These are phyloP conservation scores for Kodamaea laetipori DNA, from an alignment of 805 yeast species.

Conservation along the genomic window DNA sequence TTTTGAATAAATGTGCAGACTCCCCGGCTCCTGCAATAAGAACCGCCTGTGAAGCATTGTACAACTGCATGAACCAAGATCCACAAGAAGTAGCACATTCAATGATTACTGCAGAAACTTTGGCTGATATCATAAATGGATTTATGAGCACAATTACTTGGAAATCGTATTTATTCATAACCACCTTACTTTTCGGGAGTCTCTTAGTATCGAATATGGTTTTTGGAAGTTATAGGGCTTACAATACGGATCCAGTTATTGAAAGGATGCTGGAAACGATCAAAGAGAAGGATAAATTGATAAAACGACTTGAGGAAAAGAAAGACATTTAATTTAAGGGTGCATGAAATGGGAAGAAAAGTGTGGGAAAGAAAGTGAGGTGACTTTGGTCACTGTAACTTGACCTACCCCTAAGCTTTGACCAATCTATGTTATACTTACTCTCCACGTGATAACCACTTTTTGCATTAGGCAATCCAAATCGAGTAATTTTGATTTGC, in stretches of 20 bases:
- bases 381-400: too few species aligned
- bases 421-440: too few species aligned
- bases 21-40: conserved; percentile 75
- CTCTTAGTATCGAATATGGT: conserved; percentile 53
- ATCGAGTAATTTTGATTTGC: conserved; percentile 11
- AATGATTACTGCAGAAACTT: conserved; percentile 73
- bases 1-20: conserved; percentile 66
- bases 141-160: conserved; percentile 71
- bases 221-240: conserved; percentile 39
- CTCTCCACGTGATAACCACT: not conserved
- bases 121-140: conserved; percentile 80
- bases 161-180: conserved; percentile 59
- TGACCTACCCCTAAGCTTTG: too few species aligned
- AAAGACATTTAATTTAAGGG: not conserved
- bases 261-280: conserved; percentile 5
- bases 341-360: too few species aligned
- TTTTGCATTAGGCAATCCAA: conserved; percentile 13
- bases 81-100: conserved; percentile 70
- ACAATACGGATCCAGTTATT: conserved; percentile 6
- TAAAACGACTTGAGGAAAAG: conserved; percentile 3
- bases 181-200: conserved; percentile 51
- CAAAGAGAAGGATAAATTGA: conserved; percentile 9
- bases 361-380: too few species aligned
- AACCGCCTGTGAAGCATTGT: conserved; percentile 70
- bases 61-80: conserved; percentile 78